Evolutionary conservation across 2,329 filamentous ascomycete species (phyloP).

Genomic region (Calonectria pteridis): DNA sequence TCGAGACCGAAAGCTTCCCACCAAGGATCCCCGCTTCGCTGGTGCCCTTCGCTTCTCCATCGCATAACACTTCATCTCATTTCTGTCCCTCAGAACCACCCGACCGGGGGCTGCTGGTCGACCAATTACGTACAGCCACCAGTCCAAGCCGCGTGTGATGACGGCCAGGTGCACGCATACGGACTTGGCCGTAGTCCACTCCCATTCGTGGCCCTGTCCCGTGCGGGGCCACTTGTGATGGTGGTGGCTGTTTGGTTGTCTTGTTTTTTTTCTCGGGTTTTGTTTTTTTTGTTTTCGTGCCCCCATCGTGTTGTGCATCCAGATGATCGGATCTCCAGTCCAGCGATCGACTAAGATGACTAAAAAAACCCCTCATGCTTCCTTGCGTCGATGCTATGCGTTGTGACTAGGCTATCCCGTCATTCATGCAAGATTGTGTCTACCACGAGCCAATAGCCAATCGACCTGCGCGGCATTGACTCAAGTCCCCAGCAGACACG

Average conservation of each 20-base stretch:
- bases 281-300: conserved; percentile 8
- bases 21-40: conserved; percentile 10
- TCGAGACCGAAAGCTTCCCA: not conserved
- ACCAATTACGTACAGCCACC: conserved; percentile 16
- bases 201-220: conserved; percentile 13
- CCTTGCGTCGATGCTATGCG: conserved; percentile 13
- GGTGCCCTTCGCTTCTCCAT: not conserved
- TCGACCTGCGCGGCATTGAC: not conserved
- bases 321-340: conserved; percentile 14
- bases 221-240: not conserved
- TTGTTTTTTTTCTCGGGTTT: not conserved
- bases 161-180: not conserved
- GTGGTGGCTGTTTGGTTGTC: not conserved
- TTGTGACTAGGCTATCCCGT: conserved; percentile 8
- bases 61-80: conserved; percentile 26
- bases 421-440: not conserved
- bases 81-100: not conserved
- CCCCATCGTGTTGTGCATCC: conserved; percentile 8
- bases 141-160: conserved; percentile 9
- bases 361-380: conserved; percentile 13
- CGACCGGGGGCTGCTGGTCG: not conserved
- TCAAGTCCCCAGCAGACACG: conserved; percentile 3
- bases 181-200: conserved; percentile 1
- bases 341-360: conserved; percentile 9
- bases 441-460: conserved; percentile 9